phyloP scores from a whole-genome alignment of 495 filamentous ascomycete species.

The Oidiodendron maius region DNA sequence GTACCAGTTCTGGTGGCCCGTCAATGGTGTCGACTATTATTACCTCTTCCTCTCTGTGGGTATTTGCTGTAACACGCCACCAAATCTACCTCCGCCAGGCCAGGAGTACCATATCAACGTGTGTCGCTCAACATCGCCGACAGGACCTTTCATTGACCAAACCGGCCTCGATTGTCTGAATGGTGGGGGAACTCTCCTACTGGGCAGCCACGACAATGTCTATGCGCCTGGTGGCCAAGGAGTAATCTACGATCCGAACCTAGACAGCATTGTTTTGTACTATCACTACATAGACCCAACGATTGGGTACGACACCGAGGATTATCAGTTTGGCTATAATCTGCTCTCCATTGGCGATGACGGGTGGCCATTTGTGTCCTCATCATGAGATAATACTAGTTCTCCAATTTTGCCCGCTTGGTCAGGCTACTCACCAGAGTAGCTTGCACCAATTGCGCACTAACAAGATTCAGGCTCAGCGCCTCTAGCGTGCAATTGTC shows the following conservation, averaged over 20 bases:
- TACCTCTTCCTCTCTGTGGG: slow-evolving; percentile 65
- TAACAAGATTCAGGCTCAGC: too few species aligned
- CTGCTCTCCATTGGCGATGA: slow-evolving; percentile 49
- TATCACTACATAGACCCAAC: slow-evolving; percentile 65
- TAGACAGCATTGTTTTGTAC: slow-evolving; percentile 51
- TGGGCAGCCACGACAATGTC: slow-evolving; percentile 54
- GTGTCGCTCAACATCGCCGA: slow-evolving; percentile 48
- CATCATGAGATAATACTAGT: too few species aligned
- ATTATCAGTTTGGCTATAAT: slow-evolving; percentile 68
- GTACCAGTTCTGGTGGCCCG: slow-evolving; percentile 47
- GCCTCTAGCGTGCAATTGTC: too few species aligned
- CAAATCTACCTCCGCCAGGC: slow-evolving; percentile 41
- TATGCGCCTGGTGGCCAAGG: slow-evolving; percentile 69
- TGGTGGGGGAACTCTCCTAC: slow-evolving; percentile 58
- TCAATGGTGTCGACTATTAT: slow-evolving; percentile 35
- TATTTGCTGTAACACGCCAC: slow-evolving; percentile 51
- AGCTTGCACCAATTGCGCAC: too few species aligned
- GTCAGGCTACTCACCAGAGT: too few species aligned
- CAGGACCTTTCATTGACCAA: slow-evolving; percentile 55
- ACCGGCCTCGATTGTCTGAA: slow-evolving; percentile 47
- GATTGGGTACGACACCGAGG: slow-evolving; percentile 56
- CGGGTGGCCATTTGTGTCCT: slow-evolving; percentile 56
- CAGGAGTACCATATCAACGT: slow-evolving; percentile 63
- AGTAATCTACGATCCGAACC: slow-evolving; percentile 26
- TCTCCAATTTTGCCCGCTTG: too few species aligned